Evolutionary conservation across 495 filamentous ascomycete genomes (phyloP), one percentile per base, ranked within the genome.

Genomic region (Parathielavia appendiculata): DNA sequence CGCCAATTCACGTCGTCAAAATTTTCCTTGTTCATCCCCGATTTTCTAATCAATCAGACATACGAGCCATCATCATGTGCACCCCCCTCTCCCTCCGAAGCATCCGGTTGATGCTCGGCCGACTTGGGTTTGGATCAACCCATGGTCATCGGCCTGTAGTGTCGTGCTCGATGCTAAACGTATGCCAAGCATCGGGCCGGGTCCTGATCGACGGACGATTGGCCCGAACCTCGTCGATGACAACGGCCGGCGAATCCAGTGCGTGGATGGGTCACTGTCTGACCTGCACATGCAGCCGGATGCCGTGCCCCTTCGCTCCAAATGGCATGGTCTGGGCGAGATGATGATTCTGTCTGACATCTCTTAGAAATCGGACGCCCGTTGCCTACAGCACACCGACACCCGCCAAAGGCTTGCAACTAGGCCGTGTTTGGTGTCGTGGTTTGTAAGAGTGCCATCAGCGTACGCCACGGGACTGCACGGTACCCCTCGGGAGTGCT

Each of bases 121-220:
- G 32, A 12, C 40, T 19, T 17, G 9, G n/a, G 39, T 35, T n/a
- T 7, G 9, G n/a, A 16, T 16, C 16, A 34, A 10, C 16, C 11
- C 26, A 30, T 11, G 16, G 23, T 9, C 44, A 53, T 12, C 40
- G 52, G 44, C 51, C 45, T 45, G 23, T 32, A 16, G 32, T 49
- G 46, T 49, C 23, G 46, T 49, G 46, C 26, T 47, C 45, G 23
- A 30, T 45, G 16, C 8, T 17, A n/a, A 36, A 55, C 52, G 52
- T 56, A 56, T 26, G 43, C 53, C 53, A 56, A 56, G 53, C 53
- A 9, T 46, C 53, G 32, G 32, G 30, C 53, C 43, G 43, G 4
- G 17, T 22, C 38, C 39, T n/a, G n/a, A 13, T n/a, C 22, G 20
- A 14, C 32, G 14, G 50, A 14, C 51, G 10, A 56, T 47, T 38